phyloP scores from a whole-genome alignment of 805 yeast genomes.

The Saccharomycopsis fodiens region DNA sequence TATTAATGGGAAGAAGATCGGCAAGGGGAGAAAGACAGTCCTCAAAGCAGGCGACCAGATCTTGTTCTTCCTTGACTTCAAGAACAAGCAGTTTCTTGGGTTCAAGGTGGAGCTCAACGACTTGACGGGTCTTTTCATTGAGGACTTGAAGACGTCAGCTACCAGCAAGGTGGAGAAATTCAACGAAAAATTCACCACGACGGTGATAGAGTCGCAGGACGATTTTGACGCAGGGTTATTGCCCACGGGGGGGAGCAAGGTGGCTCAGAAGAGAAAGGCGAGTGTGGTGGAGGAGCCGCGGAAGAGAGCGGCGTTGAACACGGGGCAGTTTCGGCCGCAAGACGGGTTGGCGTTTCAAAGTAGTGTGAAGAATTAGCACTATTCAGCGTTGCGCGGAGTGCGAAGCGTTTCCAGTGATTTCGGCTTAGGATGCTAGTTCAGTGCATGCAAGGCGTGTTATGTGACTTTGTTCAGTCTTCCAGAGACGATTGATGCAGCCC shows the following conservation, averaged over 20 bases:
- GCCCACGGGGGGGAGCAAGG: conserved; percentile 2
- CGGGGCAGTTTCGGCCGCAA: not conserved
- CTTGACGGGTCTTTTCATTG: conserved; percentile 56
- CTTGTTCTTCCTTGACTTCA: conserved; percentile 56
- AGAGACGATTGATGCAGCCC: too few species aligned
- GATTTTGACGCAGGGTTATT: conserved; percentile 11
- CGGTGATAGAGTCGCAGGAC: conserved; percentile 17
- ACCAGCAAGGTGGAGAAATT: not conserved
- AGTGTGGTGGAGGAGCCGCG: conserved; percentile 6
- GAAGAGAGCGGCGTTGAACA: conserved; percentile 17
- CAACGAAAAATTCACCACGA: conserved; percentile 2
- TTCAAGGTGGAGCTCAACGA: conserved; percentile 49
- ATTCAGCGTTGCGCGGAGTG: too few species aligned
- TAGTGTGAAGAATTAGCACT: not conserved
- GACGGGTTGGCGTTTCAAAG: conserved; percentile 6
- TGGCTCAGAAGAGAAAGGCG: not conserved
- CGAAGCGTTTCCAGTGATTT: too few species aligned
- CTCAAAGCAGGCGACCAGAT: conserved; percentile 60
- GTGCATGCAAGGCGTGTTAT: too few species aligned
- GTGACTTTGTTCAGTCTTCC: too few species aligned
- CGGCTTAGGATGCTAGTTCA: too few species aligned
- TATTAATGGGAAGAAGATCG: conserved; percentile 52
- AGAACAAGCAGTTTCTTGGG: conserved; percentile 43
- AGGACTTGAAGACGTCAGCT: conserved; percentile 23
- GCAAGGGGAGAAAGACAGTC: conserved; percentile 54